Conservation (phyloP, 2,329 filamentous ascomycete species). For the Ramularia endophylla region DNA sequence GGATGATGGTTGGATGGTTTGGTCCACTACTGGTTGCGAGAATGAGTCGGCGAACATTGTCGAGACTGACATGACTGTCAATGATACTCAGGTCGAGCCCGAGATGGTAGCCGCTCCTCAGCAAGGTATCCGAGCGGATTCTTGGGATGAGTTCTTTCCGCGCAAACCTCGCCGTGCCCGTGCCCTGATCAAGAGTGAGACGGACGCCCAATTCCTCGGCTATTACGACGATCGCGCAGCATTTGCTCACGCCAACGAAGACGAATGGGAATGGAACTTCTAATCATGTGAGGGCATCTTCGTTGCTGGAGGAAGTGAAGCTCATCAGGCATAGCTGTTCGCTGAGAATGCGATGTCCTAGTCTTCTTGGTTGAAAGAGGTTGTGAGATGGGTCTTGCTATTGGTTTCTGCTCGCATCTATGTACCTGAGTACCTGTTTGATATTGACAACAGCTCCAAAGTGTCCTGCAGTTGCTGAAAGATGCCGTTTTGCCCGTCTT, state of each 20-base stretch:
- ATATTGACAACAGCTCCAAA: too few relatives aligned
- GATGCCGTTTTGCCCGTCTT: too few relatives aligned
- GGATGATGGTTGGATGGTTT: slow-evolving; percentile 21
- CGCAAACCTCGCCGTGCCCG: slow-evolving; percentile 3
- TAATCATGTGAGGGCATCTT: too few relatives aligned
- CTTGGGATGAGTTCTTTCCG: slow-evolving; percentile 8
- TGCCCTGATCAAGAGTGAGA: not conserved
- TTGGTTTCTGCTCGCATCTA: too few relatives aligned
- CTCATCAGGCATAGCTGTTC: too few relatives aligned
- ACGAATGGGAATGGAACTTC: slow-evolving; percentile 8
- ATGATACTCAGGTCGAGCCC: slow-evolving; percentile 1
- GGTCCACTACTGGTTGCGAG: slow-evolving; percentile 12
- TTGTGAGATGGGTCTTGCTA: too few relatives aligned
- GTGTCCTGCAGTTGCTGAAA: too few relatives aligned
- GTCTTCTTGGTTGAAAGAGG: too few relatives aligned
- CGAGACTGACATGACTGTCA: not conserved
- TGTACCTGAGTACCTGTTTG: too few relatives aligned
- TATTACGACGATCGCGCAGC: slow-evolving; percentile 11
- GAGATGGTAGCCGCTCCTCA: not conserved
- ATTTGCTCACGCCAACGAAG: slow-evolving; percentile 8
- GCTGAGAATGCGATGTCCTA: too few relatives aligned
- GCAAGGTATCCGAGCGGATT: not conserved
- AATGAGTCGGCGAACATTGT: not conserved
- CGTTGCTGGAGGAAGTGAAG: too few relatives aligned
- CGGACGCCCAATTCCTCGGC: slow-evolving; percentile 7